These are phyloP conservation scores for Cornus florida DNA, from an alignment of 148 eudicot genomes.

Conservation along the genomic window DNA sequence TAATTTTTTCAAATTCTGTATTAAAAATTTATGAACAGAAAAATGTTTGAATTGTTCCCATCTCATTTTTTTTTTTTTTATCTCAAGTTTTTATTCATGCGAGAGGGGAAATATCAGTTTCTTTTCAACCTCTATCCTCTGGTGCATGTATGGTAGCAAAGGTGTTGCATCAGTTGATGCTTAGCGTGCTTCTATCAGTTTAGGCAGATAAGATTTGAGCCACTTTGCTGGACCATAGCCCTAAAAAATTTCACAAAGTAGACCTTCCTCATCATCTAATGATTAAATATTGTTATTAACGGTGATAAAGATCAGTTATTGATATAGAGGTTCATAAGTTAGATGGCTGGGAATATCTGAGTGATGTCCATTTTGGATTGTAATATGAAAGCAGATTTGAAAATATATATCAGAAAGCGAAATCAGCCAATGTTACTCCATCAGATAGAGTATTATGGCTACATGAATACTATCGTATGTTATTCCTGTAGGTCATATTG, in stretches of 20 bases:
- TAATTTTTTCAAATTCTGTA: background rate
- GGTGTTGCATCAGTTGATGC: background rate
- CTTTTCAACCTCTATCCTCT: background rate
- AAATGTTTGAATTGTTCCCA: background rate
- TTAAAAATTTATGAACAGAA: too few relatives aligned
- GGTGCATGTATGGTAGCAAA: background rate
- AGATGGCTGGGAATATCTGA: background rate
- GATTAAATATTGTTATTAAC: too few relatives aligned
- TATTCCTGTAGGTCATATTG: background rate
- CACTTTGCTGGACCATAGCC: constrained; percentile 1
- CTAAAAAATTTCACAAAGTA: background rate
- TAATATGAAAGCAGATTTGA: background rate
- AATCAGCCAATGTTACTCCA: background rate
- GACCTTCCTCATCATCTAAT: background rate
- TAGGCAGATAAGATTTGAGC: background rate
- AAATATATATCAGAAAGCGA: background rate
- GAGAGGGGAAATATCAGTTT: background rate
- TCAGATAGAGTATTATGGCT: background rate
- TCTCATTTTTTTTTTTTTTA: background rate
- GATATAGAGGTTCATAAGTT: background rate
- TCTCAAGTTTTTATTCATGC: background rate
- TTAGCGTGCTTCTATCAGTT: background rate
- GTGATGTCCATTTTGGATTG: too few relatives aligned
- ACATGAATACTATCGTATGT: background rate
- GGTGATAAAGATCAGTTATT: too few relatives aligned